Evolutionary conservation across 768 basidiomycete species (phyloP).

Genomic region (Omphalotus guepiniiformis): DNA sequence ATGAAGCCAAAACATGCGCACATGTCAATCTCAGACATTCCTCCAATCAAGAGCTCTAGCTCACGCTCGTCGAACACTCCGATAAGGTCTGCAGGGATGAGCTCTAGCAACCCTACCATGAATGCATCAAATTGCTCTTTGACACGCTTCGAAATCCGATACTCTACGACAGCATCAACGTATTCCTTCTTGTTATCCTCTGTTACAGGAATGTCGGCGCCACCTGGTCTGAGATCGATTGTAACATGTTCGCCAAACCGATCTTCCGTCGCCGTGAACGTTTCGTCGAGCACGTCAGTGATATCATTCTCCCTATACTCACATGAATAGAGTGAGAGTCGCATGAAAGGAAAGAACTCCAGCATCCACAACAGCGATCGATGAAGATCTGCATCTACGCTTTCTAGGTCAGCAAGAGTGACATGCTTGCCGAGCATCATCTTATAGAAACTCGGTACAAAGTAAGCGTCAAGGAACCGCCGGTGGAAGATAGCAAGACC

Average conservation of each 20-base stretch:
- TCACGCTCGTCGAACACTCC: conserved; percentile 91
- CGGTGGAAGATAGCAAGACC: conserved; percentile 77
- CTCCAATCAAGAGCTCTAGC: conserved; percentile 84
- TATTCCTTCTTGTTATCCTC: conserved; percentile 78
- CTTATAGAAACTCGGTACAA: conserved; percentile 79
- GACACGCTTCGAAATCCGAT: conserved; percentile 78
- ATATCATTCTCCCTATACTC: conserved; percentile 65
- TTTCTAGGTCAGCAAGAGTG: conserved; percentile 60
- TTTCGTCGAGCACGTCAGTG: conserved; percentile 69
- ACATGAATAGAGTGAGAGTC: not conserved
- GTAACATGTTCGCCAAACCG: conserved; percentile 70
- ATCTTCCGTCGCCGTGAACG: conserved; percentile 68
- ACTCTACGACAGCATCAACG: conserved; percentile 72
- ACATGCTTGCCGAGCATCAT: conserved; percentile 64
- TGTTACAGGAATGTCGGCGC: conserved; percentile 58
- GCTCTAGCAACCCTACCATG: conserved; percentile 80
- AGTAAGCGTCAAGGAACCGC: conserved; percentile 75
- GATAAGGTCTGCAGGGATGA: conserved; percentile 79
- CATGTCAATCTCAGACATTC: conserved; percentile 91
- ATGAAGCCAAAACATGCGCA: conserved; percentile 27
- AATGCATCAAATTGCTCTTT: conserved; percentile 83
- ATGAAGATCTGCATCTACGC: conserved; percentile 64
- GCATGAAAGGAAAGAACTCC: conserved; percentile 26
- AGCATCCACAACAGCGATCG: conserved; percentile 73
- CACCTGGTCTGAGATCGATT: conserved; percentile 61